These are phyloP conservation scores for Millerozyma acaciae DNA, from an alignment of 805 yeast species.

Conservation along the genomic window DNA sequence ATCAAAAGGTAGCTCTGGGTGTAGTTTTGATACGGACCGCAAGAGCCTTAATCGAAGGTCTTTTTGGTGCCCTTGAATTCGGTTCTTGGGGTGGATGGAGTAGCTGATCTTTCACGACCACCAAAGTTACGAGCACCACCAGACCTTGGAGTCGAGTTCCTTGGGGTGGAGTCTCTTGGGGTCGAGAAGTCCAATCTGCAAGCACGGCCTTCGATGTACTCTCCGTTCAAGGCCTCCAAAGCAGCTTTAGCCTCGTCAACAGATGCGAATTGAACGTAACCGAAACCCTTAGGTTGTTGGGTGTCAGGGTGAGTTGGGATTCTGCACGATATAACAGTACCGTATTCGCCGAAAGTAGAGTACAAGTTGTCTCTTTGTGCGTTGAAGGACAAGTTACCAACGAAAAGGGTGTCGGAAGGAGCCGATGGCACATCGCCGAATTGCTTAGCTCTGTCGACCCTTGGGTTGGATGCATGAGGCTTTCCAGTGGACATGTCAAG, in stretches of 20 bases:
- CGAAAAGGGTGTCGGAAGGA: conserved; percentile 93
- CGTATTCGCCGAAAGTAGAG: conserved; percentile 70
- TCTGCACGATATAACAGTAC: conserved; percentile 84
- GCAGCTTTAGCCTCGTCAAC: conserved; percentile 91
- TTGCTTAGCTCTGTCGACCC: conserved; percentile 77
- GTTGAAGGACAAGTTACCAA: conserved; percentile 93
- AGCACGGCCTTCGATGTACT: conserved; percentile 84
- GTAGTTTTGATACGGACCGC: background rate
- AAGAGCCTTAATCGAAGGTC: conserved; percentile 59
- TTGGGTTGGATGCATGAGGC: conserved; percentile 56
- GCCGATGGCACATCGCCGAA: conserved; percentile 88
- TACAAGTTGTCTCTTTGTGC: conserved; percentile 77
- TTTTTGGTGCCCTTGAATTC: conserved; percentile 82
- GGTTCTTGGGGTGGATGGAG: conserved; percentile 62
- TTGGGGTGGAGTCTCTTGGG: conserved; percentile 61
- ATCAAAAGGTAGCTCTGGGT: too few relatives aligned
- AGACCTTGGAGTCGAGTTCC: conserved; percentile 11
- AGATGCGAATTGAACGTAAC: conserved; percentile 87
- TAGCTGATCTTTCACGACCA: conserved; percentile 45
- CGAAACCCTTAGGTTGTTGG: conserved; percentile 98
- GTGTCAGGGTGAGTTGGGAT: conserved; percentile 98
- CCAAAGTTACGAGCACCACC: conserved; percentile 43
- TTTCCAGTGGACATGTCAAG: conserved; percentile 86
- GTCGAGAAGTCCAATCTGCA: conserved; percentile 93
- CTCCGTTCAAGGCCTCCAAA: conserved; percentile 81